Base-by-base conservation (phyloP, 2,329 filamentous ascomycete genomes). In the Dothidotthia symphoricarpi region DNA sequence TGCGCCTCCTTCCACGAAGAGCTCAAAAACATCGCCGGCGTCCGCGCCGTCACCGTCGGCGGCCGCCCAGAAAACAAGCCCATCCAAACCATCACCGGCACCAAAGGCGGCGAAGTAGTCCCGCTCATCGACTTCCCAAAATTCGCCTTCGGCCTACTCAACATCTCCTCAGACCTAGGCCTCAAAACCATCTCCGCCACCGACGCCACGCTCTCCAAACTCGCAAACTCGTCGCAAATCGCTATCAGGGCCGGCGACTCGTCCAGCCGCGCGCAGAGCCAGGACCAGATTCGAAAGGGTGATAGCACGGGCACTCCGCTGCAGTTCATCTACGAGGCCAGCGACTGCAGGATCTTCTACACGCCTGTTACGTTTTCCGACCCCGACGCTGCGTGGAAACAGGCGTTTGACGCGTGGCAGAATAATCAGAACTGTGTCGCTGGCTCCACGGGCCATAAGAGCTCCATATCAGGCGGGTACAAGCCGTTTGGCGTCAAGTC, bases 51-150 rank as follows among this genome's bases (percentile, higher is more conserved):
- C 29, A 69, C 70, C 4, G 67, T 81, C 19, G 82, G 82, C 12
- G 82, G 82, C 3, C 73, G 76, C 1, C 80, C 81, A 0, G 56
- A 64, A 11, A 58, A 69, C 1, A 61, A 57, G 3, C 72, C 75
- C 1, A 83, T 85, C 67, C 80, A 84, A 66, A 75, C 72, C 4
- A 70, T 83, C 16, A 78, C 80, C 5, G 82, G 81, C 16, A 73
- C 76, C 28, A 79, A 82, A 51, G 82, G 81, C 17, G 60, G 64
- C 3, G 63, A 66, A 50, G 56, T 62, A 27, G 47, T 51, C 16
- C 46, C 53, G 11, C 34, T 61, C 13, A 28, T 35, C 22, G 22
- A 29, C 4, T 52, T 59, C 33, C 45, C 52, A 13, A 14, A 35
- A 3, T 51, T 38, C 31, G 59, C 53, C n/a, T 22, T 37, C 9